Conservation (phyloP, 805 yeast genomes). For the Candida xyloterini region DNA sequence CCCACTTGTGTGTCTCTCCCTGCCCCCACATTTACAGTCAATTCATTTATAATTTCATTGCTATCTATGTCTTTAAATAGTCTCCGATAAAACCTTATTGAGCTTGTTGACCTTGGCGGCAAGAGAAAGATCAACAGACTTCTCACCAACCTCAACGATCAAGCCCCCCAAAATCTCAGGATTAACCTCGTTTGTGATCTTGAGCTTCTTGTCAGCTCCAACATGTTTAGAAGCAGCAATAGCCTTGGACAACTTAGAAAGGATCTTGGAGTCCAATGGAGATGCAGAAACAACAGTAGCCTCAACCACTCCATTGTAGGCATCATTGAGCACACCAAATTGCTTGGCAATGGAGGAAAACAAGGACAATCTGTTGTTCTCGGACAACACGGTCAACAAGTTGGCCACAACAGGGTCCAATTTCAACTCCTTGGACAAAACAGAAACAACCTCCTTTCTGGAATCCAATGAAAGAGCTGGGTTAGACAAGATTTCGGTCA, state of each 20-base stretch:
- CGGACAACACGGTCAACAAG: slow-evolving; percentile 82
- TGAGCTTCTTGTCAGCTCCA: slow-evolving; percentile 81
- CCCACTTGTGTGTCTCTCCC: too few species aligned
- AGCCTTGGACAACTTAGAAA: slow-evolving; percentile 75
- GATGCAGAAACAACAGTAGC: slow-evolving; percentile 88
- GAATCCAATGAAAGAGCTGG: slow-evolving; percentile 80
- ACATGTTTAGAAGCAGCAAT: slow-evolving; percentile 76
- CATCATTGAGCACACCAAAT: slow-evolving; percentile 77
- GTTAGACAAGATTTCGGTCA: slow-evolving; percentile 61
- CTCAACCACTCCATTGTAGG: slow-evolving; percentile 87
- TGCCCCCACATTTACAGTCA: too few species aligned
- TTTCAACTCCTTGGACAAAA: slow-evolving; percentile 45
- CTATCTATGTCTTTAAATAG: slow-evolving; percentile 51
- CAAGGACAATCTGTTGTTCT: slow-evolving; percentile 86
- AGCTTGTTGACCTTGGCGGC: slow-evolving; percentile 80
- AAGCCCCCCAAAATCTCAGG: slow-evolving; percentile 95
- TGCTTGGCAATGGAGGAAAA: slow-evolving; percentile 63
- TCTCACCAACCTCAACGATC: slow-evolving; percentile 93
- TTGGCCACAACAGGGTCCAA: slow-evolving; percentile 73
- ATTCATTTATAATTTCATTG: slow-evolving; percentile 3
- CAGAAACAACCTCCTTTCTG: slow-evolving; percentile 65
- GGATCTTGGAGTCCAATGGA: slow-evolving; percentile 76
- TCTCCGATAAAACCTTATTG: slow-evolving; percentile 83
- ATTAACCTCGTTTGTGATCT: slow-evolving; percentile 77
- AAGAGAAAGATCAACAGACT: slow-evolving; percentile 90